These are phyloP conservation scores for Kuraishia ogatae DNA, from an alignment of 805 yeast genomes.

Conservation along the genomic window DNA sequence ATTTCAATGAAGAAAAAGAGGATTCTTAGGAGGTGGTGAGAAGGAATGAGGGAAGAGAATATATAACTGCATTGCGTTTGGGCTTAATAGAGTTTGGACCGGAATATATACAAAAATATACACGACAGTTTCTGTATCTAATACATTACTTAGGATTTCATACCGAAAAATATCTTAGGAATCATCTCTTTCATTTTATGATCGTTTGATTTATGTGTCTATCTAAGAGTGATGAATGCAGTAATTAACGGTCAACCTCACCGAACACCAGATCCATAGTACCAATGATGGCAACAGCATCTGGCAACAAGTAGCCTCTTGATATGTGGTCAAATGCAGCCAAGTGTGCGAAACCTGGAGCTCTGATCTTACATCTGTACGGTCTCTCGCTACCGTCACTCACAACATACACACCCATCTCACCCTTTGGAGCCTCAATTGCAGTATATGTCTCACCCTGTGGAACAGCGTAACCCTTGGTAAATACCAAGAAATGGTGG, in stretches of 20 bases:
- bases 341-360: conserved; percentile 90
- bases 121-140: neutral
- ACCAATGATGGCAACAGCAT: conserved; percentile 89
- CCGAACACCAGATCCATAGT: conserved; percentile 94
- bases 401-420: conserved; percentile 85
- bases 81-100: neutral
- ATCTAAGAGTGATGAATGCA: neutral
- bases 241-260: conserved; percentile 74
- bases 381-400: conserved; percentile 89
- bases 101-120: conserved; percentile 1
- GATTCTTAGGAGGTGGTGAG: neutral
- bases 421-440: conserved; percentile 93
- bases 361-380: conserved; percentile 85
- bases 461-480: conserved; percentile 85
- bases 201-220: neutral
- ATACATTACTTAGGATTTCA: conserved; percentile 1
- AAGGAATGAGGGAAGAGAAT: neutral
- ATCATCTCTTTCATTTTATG: neutral
- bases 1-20: neutral
- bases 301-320: conserved; percentile 82
- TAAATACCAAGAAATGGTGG: conserved; percentile 80
- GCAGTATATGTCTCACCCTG: conserved; percentile 88
- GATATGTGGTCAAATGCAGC: conserved; percentile 84
- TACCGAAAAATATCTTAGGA: neutral
- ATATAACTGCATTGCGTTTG: neutral